A percentile compares a stretch with the other conserved stretches of the same genome.
These are phyloP conservation scores for Dendrobium officinale DNA, from an alignment of 106 monocot species.

Conservation along the genomic window DNA sequence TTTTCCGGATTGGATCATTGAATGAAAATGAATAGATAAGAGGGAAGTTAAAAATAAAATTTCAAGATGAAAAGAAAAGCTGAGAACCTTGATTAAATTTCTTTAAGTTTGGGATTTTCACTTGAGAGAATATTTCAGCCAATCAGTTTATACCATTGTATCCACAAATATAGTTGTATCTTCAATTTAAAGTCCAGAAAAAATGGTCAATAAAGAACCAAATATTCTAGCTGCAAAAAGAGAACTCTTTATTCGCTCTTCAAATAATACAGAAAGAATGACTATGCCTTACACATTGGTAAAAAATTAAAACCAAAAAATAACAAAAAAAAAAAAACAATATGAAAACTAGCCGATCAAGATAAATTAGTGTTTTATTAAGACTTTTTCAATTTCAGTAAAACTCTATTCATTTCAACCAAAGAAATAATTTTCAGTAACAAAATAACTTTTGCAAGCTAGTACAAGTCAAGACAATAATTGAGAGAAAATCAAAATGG, in stretches of 20 bases:
- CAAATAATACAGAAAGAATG: background rate
- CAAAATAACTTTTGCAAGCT: background rate
- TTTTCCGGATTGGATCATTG: background rate
- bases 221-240: background rate
- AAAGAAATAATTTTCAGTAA: background rate
- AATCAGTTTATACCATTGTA: background rate
- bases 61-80: background rate
- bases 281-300: background rate
- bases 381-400: background rate
- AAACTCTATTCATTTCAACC: background rate
- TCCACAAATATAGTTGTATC: background rate
- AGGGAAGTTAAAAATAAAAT: background rate
- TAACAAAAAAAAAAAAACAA: background rate
- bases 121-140: background rate
- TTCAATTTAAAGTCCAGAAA: background rate
- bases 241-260: background rate
- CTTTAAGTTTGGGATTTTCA: background rate
- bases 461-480: background rate
- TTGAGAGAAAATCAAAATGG: background rate
- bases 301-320: background rate
- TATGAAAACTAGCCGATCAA: background rate
- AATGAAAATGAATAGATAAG: background rate
- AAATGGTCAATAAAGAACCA: background rate
- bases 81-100: background rate
- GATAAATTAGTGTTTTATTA: background rate